phyloP scores from a whole-genome alignment of 139 green algal genomes.

The Tetradesmus obliquus region DNA sequence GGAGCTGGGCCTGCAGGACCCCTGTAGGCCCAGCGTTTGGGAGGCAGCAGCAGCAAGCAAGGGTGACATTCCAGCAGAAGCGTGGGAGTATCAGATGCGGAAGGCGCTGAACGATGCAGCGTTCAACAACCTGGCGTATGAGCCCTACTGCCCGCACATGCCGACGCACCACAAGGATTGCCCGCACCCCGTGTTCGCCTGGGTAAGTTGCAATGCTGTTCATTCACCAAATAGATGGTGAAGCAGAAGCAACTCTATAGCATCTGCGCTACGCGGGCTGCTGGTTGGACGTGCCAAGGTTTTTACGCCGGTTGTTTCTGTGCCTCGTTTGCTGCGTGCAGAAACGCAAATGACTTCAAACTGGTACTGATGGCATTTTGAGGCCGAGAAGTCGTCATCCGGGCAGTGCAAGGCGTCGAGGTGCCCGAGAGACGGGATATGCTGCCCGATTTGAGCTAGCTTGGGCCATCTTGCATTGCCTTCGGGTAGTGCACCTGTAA shows the following conservation, averaged over 20 bases:
- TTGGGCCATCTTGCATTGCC: too few species aligned
- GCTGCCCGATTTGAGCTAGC: too few species aligned
- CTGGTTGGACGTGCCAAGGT: background rate
- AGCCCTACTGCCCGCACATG: conserved; percentile 80
- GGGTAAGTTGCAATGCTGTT: conserved; percentile 37
- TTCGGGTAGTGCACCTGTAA: too few species aligned
- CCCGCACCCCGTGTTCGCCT: conserved; percentile 70
- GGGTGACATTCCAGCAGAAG: conserved; percentile 68
- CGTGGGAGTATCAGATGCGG: conserved; percentile 79
- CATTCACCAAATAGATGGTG: background rate
- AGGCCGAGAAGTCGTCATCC: too few species aligned
- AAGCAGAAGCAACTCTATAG: background rate
- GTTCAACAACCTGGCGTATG: conserved; percentile 77
- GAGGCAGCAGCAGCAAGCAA: background rate
- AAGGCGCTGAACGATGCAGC: conserved; percentile 78
- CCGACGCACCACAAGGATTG: conserved; percentile 59
- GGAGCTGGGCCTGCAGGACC: conserved; percentile 3
- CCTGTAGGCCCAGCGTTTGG: conserved; percentile 2
- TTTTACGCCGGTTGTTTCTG: background rate
- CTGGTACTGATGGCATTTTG: too few species aligned
- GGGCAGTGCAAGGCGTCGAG: too few species aligned
- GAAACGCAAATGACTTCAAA: background rate
- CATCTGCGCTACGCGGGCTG: background rate
- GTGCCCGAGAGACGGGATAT: too few species aligned
- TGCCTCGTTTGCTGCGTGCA: background rate